phyloP scores from a whole-genome alignment of 208 protist genomes.

The Novymonas esmeraldas region DNA sequence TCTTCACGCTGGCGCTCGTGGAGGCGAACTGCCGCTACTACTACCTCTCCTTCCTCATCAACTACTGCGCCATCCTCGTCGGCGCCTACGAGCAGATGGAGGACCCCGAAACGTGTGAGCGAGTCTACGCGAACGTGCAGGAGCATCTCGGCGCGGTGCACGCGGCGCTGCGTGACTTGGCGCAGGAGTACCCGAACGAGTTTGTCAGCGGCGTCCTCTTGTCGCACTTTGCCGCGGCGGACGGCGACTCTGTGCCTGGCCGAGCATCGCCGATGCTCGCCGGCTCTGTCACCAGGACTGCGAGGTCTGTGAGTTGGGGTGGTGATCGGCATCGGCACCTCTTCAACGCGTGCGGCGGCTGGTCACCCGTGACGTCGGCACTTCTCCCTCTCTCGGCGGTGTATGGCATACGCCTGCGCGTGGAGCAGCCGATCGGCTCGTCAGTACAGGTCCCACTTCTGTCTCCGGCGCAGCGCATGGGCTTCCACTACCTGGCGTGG shows the following conservation, averaged over 20 bases:
- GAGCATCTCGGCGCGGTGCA: neutral
- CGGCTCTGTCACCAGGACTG: neutral
- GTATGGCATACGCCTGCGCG: neutral
- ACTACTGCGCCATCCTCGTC: conserved; percentile 17
- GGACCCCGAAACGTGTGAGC: conserved; percentile 5
- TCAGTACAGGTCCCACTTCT: neutral
- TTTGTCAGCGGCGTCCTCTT: neutral
- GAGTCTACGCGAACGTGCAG: conserved; percentile 12
- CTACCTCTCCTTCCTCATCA: conserved; percentile 13
- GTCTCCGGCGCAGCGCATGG: conserved; percentile 6
- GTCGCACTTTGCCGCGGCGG: neutral
- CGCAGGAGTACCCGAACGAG: neutral
- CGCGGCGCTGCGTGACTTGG: neutral
- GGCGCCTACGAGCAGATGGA: conserved; percentile 11
- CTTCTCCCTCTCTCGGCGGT: neutral
- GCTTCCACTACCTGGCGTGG: neutral
- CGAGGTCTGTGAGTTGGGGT: neutral
- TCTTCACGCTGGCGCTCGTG: conserved; percentile 12
- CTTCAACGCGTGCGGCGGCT: neutral
- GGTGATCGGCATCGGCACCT: neutral
- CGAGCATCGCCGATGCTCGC: neutral
- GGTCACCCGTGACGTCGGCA: neutral
- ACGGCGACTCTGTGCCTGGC: neutral
- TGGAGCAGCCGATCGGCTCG: neutral
- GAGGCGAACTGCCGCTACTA: conserved; percentile 24